These are phyloP conservation scores for Halenospora varia DNA, from an alignment of 495 filamentous ascomycete species.

Conservation along the genomic window DNA sequence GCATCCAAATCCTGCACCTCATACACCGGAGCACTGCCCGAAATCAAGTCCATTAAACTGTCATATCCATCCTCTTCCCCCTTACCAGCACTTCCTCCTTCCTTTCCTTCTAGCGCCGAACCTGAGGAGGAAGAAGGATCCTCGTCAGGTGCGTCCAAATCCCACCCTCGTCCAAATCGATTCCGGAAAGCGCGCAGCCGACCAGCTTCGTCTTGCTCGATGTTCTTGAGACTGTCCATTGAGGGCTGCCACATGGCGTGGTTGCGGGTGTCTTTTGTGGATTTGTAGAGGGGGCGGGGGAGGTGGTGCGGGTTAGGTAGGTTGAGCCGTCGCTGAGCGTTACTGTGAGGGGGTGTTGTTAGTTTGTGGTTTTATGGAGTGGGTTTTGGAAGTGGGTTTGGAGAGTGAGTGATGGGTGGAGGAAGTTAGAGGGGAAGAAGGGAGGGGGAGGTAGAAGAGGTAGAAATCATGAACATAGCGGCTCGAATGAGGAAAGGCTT, in stretches of 20 bases:
- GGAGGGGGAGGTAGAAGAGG: no score
- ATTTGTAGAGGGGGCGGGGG: conserved; percentile 73
- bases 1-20: not conserved
- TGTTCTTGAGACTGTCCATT: conserved; percentile 68
- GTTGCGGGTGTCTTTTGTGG: conserved; percentile 83
- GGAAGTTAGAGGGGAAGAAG: no score
- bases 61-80: conserved; percentile 33
- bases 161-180: conserved; percentile 80
- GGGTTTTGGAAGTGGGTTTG: no score
- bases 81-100: conserved; percentile 19
- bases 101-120: no score
- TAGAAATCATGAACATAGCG: no score
- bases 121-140: conserved; percentile 20
- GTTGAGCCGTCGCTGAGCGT: conserved; percentile 90
- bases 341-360: no score
- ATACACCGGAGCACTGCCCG: conserved; percentile 53
- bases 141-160: conserved; percentile 36
- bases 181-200: conserved; percentile 79
- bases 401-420: no score
- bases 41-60: conserved; percentile 67
- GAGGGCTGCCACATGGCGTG: conserved; percentile 85
- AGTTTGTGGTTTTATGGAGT: no score
- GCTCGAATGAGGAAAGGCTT: no score
- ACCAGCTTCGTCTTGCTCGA: conserved; percentile 95
- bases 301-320: conserved; percentile 85